Conservation (phyloP, 78 protist species). For the Pelomyxa schiedti region DNA sequence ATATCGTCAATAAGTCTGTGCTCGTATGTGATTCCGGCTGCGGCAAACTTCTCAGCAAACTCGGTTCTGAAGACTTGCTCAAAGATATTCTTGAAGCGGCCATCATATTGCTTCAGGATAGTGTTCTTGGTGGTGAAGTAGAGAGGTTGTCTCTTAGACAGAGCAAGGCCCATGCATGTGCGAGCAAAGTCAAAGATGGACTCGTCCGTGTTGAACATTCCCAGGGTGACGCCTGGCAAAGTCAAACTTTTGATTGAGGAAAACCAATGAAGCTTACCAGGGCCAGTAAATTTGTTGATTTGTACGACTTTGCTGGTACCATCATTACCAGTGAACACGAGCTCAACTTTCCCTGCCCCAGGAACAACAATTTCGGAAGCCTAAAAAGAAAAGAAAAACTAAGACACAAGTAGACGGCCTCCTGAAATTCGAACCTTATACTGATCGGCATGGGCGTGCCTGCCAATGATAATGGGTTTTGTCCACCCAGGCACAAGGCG, state of each 20-base stretch:
- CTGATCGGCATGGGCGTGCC: constrained; percentile 88
- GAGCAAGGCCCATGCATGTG: constrained; percentile 57
- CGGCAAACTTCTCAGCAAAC: constrained; percentile 31
- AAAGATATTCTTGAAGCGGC: constrained; percentile 82
- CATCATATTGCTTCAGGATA: constrained; percentile 83
- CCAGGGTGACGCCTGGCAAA: constrained; percentile 77
- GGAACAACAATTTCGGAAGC: background rate
- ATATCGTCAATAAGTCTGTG: constrained; percentile 89
- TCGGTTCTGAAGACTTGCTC: constrained; percentile 54
- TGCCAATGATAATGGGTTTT: constrained; percentile 77
- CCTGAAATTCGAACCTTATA: constrained; percentile 77
- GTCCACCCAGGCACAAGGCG: constrained; percentile 77
- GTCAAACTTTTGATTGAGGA: constrained; percentile 49
- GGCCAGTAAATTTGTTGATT: constrained; percentile 57
- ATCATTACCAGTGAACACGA: background rate
- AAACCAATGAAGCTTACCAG: constrained; percentile 19
- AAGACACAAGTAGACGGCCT: background rate
- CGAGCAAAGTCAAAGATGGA: constrained; percentile 74
- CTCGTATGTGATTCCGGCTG: constrained; percentile 73
- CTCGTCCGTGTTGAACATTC: constrained; percentile 88
- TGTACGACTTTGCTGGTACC: constrained; percentile 56
- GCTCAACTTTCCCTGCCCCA: background rate
- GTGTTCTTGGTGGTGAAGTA: constrained; percentile 84
- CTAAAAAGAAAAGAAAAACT: background rate
- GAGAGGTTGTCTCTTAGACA: constrained; percentile 50